A percentile compares a stretch with the other conserved stretches of the same genome.
phyloP scores from a whole-genome alignment of 257 asterid genomes.

The Dorcoceras hygrometricum region DNA sequence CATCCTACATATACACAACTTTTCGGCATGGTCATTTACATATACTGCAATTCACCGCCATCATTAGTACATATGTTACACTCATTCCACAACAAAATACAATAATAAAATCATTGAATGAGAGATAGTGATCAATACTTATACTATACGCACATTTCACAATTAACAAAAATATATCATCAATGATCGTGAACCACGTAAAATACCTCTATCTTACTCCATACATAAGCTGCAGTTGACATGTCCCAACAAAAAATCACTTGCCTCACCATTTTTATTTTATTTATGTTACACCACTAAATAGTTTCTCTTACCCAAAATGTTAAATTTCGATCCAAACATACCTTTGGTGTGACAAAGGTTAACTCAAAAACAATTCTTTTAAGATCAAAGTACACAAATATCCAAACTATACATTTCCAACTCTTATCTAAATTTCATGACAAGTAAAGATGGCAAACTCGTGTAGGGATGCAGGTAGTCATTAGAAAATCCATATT shows the following conservation, averaged over 20 bases:
- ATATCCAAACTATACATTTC: background rate
- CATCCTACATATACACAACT: background rate
- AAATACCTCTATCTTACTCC: background rate
- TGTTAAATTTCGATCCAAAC: background rate
- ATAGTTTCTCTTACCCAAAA: background rate
- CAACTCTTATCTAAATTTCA: background rate
- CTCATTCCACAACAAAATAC: background rate
- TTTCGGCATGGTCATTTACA: background rate
- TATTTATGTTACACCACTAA: background rate
- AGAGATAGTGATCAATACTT: background rate
- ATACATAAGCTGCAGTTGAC: background rate
- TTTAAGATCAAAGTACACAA: background rate
- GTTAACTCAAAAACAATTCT: background rate
- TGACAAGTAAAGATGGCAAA: too few species aligned
- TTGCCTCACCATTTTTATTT: background rate
- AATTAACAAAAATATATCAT: too few species aligned
- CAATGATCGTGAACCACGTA: background rate
- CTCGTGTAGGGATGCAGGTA: background rate
- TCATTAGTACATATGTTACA: background rate
- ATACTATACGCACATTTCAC: background rate
- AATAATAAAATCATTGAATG: background rate
- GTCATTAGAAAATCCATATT: background rate
- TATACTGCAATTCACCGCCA: background rate
- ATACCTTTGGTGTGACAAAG: background rate
- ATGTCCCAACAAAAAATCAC: background rate